These are phyloP conservation scores for Isoetes taiwanensis DNA, from an alignment of 75 land plant genomes.

Conservation along the genomic window DNA sequence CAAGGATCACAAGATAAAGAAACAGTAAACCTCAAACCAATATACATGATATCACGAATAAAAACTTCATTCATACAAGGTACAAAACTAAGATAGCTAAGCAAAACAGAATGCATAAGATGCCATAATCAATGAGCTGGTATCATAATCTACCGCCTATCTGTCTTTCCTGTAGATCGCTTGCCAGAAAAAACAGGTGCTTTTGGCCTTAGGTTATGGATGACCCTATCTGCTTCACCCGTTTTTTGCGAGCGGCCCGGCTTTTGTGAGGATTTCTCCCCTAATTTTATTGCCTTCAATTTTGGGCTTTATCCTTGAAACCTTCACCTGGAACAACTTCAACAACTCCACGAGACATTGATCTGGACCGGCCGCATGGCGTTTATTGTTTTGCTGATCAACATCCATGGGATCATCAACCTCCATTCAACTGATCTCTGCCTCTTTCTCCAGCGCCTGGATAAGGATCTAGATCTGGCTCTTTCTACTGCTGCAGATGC, in stretches of 20 bases:
- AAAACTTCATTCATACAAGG: too few relatives aligned
- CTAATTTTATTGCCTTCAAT: slow-evolving; percentile 61
- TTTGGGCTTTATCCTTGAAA: slow-evolving; percentile 72
- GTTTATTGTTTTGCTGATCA: slow-evolving; percentile 41
- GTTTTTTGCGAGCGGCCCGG: slow-evolving; percentile 65
- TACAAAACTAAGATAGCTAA: too few relatives aligned
- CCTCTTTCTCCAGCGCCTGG: slow-evolving; percentile 56
- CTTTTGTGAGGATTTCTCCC: slow-evolving; percentile 49
- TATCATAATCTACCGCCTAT: slow-evolving; percentile 52
- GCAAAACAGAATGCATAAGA: too few relatives aligned
- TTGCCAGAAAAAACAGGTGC: slow-evolving; percentile 88
- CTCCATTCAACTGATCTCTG: slow-evolving; percentile 47
- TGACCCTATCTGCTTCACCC: slow-evolving; percentile 89
- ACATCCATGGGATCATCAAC: slow-evolving; percentile 51
- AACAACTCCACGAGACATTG: slow-evolving; percentile 45
- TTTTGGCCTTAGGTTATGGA: slow-evolving; percentile 71
- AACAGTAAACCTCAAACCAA: too few relatives aligned
- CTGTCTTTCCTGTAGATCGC: slow-evolving; percentile 68
- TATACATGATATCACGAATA: too few relatives aligned
- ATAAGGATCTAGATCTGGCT: slow-evolving; percentile 54
- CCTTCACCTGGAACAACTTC: slow-evolving; percentile 89
- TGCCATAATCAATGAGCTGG: too few relatives aligned
- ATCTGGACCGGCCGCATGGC: slow-evolving; percentile 45
- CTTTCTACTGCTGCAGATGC: slow-evolving; percentile 57
- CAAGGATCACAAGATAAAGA: too few relatives aligned